Conservation (phyloP, 2,329 filamentous ascomycete species). For the Fusarium oxysporum region DNA sequence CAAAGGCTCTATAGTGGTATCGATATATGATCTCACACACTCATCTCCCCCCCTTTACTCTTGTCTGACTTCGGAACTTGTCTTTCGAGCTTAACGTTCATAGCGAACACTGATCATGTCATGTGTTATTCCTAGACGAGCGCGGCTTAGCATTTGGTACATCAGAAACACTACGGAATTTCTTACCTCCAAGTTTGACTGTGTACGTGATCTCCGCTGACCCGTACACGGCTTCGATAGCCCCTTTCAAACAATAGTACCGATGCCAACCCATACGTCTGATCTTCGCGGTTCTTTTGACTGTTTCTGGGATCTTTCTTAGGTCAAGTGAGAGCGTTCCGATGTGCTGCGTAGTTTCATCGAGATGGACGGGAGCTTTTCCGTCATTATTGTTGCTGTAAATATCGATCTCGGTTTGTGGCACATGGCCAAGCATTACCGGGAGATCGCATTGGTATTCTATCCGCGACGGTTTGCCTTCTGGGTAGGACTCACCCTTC, state of each 20-base stretch:
- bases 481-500: slow-evolving; percentile 54
- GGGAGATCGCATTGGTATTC: slow-evolving; percentile 55
- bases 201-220: slow-evolving; percentile 54
- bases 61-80: neutral
- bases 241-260: slow-evolving; percentile 53
- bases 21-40: neutral
- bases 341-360: slow-evolving; percentile 46
- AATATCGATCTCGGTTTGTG: slow-evolving; percentile 54
- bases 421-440: slow-evolving; percentile 49
- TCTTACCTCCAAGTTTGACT: slow-evolving; percentile 53
- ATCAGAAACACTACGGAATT: neutral
- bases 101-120: slow-evolving; percentile 53
- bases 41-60: neutral
- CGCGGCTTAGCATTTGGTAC: slow-evolving; percentile 17
- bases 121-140: slow-evolving; percentile 50
- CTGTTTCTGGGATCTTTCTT: slow-evolving; percentile 49
- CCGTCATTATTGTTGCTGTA: slow-evolving; percentile 51
- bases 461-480: slow-evolving; percentile 51
- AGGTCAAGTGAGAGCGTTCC: slow-evolving; percentile 53
- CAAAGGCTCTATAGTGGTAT: neutral
- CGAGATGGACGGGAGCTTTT: slow-evolving; percentile 48
- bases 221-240: slow-evolving; percentile 53
- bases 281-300: slow-evolving; percentile 47
- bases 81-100: slow-evolving; percentile 36
- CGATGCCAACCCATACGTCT: slow-evolving; percentile 51